These are phyloP conservation scores for Ogataea paraovalis DNA, from an alignment of 805 yeast species.

Conservation along the genomic window DNA sequence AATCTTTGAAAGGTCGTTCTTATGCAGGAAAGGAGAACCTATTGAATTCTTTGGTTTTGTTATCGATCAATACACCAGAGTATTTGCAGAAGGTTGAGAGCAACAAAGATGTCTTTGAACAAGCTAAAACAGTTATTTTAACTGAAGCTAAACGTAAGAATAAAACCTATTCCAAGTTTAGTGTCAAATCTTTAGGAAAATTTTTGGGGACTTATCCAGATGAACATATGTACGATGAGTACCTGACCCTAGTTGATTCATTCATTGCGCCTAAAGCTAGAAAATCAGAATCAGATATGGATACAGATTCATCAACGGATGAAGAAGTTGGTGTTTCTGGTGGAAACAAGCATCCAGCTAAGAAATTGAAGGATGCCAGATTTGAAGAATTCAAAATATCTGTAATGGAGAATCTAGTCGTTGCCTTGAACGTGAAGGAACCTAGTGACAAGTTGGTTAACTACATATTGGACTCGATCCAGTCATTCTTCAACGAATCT, in stretches of 20 bases:
- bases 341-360: conserved; percentile 18
- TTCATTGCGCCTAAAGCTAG: conserved; percentile 21
- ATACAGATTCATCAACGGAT: conserved; percentile 26
- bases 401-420: conserved; percentile 11
- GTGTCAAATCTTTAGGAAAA: conserved; percentile 49
- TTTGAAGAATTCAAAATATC: conserved; percentile 16
- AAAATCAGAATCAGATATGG: conserved; percentile 34
- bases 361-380: conserved; percentile 16
- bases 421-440: conserved; percentile 43
- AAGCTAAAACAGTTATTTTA: conserved; percentile 41
- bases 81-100: conserved; percentile 26
- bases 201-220: conserved; percentile 34
- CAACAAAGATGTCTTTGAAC: conserved; percentile 31
- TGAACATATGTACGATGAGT: conserved; percentile 34
- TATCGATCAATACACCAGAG: conserved; percentile 43
- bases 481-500: conserved; percentile 11
- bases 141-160: conserved; percentile 68
- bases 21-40: conserved; percentile 87
- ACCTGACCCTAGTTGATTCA: conserved; percentile 31
- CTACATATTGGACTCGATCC: conserved; percentile 35
- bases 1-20: conserved; percentile 69
- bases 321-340: conserved; percentile 35
- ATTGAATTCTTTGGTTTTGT: conserved; percentile 62
- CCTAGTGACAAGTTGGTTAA: conserved; percentile 36
- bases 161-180: conserved; percentile 54